Evolutionary conservation across 768 basidiomycete genomes (phyloP).

Genomic region (Termitomyces sp.): DNA sequence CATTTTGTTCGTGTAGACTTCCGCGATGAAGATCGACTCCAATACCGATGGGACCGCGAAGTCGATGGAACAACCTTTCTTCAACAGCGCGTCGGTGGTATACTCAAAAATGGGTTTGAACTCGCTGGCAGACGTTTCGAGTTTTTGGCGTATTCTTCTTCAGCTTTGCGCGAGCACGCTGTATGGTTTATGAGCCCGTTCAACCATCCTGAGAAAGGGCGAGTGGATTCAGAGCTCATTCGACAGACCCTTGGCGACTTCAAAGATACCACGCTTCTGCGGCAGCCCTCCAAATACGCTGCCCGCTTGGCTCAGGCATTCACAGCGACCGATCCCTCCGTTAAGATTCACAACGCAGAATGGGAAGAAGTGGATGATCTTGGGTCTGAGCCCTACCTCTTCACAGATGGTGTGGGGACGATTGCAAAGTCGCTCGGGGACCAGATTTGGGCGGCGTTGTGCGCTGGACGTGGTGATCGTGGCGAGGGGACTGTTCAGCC

Average conservation of each 20-base stretch:
- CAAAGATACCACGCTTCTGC: constrained; percentile 38
- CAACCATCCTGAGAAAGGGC: constrained; percentile 35
- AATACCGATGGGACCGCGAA: constrained; percentile 67
- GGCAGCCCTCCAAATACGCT: constrained; percentile 73
- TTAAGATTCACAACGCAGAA: constrained; percentile 48
- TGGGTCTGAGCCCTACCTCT: constrained; percentile 36
- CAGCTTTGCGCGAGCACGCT: constrained; percentile 73
- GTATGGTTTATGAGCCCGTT: constrained; percentile 83
- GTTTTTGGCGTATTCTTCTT: constrained; percentile 80
- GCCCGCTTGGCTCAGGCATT: constrained; percentile 84
- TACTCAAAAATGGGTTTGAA: constrained; percentile 60
- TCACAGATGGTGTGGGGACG: constrained; percentile 82
- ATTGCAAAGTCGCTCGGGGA: constrained; percentile 59
- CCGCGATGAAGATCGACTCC: constrained; percentile 77
- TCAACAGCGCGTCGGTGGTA: constrained; percentile 51
- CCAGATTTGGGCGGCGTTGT: constrained; percentile 56
- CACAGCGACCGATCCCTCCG: constrained; percentile 75
- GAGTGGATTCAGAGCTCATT: constrained; percentile 55
- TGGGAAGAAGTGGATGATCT: constrained; percentile 68
- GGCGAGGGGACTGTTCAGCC: constrained; percentile 39
- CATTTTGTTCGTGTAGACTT: constrained; percentile 83
- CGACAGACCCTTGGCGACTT: constrained; percentile 70
- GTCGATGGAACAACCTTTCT: constrained; percentile 59
- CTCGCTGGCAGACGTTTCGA: constrained; percentile 72
- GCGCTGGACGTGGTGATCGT: constrained; percentile 35